phyloP scores from a whole-genome alignment of 345 rosid species.

The Leavenworthia alabamica region DNA sequence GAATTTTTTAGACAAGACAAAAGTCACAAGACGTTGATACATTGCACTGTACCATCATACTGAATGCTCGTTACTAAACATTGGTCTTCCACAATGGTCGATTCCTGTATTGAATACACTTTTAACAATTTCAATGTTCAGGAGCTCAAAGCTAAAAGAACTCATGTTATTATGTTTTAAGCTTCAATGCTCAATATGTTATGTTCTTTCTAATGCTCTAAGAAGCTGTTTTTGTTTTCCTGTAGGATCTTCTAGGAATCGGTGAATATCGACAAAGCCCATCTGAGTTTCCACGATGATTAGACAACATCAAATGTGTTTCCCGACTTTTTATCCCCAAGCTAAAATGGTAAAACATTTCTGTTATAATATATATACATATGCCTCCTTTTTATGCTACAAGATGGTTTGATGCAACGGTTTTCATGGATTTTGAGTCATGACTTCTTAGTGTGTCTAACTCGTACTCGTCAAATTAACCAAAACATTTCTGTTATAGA shows the following conservation, averaged over 20 bases:
- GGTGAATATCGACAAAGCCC: constrained; percentile 66
- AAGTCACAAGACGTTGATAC: constrained; percentile 1
- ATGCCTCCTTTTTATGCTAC: neutral
- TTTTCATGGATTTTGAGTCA: constrained; percentile 1
- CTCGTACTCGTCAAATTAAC: neutral
- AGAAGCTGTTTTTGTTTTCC: neutral
- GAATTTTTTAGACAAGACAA: neutral
- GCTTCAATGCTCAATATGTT: neutral
- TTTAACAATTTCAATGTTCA: neutral
- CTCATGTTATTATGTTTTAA: neutral
- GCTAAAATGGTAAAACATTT: too few relatives aligned
- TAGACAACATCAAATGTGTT: constrained; percentile 9
- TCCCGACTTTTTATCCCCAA: constrained; percentile 17
- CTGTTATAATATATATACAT: too few relatives aligned
- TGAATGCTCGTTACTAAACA: neutral
- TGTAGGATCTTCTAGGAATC: constrained; percentile 73
- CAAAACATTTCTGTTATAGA: neutral
- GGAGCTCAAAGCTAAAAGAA: neutral
- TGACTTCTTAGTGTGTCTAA: neutral
- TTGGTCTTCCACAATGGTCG: neutral
- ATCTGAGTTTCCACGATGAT: constrained; percentile 36
- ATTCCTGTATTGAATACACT: neutral
- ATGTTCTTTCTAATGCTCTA: neutral
- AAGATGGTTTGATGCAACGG: neutral
- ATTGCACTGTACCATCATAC: neutral